Evolutionary conservation across 768 basidiomycete species (phyloP).

Genomic region (Panus rudis): DNA sequence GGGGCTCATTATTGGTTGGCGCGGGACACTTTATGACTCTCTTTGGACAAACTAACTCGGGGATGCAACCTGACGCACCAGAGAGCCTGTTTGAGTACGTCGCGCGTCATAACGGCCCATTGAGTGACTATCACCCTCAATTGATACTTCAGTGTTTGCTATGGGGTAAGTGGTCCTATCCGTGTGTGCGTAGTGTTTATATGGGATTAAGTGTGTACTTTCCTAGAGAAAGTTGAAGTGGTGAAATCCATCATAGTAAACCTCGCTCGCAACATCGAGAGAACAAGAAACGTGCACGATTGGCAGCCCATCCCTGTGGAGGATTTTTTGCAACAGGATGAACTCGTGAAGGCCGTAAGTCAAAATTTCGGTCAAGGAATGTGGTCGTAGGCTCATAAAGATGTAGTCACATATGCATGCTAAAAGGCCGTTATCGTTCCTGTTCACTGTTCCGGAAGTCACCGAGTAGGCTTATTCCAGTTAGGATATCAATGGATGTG

Average conservation of each 20-base stretch:
- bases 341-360: constrained; percentile 13
- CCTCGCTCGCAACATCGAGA: constrained; percentile 44
- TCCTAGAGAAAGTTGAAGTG: constrained; percentile 70
- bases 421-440: constrained; percentile 38
- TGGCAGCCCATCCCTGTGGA: constrained; percentile 55
- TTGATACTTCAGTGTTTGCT: constrained; percentile 87
- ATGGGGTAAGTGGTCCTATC: constrained; percentile 68
- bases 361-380: neutral
- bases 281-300: constrained; percentile 17
- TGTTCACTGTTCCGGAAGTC: constrained; percentile 45
- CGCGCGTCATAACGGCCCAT: constrained; percentile 75
- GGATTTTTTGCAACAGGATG: constrained; percentile 39
- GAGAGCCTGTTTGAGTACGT: constrained; percentile 76
- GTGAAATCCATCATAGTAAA: constrained; percentile 78
- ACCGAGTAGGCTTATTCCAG: constrained; percentile 34
- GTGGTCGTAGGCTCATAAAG: neutral
- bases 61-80: constrained; percentile 15
- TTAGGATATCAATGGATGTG: neutral
- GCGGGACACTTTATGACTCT: constrained; percentile 81
- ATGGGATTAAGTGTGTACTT: too few relatives aligned
- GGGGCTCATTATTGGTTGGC: constrained; percentile 76
- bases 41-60: constrained; percentile 45
- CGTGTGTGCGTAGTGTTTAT: neutral
- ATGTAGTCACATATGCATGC: constrained; percentile 7
- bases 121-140: constrained; percentile 90